Conservation (phyloP, 1,284 basidiomycete genomes). For the Cronartium ribicola region DNA sequence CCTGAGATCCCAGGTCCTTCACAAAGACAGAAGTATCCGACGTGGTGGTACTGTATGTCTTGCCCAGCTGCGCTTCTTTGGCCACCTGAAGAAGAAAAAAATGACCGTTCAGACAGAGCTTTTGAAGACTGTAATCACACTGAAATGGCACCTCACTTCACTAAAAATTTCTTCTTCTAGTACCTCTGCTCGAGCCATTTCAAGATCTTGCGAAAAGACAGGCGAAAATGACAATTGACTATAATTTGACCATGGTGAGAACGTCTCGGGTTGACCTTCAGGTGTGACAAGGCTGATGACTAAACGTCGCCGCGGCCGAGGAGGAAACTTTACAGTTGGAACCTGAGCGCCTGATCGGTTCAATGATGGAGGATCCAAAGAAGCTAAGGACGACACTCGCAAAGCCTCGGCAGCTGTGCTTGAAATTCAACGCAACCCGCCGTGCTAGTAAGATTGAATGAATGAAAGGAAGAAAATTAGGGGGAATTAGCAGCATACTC, state of each 20-base stretch:
- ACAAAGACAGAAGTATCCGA: slow-evolving; percentile 32
- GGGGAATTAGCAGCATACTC: background rate
- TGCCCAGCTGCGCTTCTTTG: slow-evolving; percentile 29
- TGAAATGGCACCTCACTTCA: slow-evolving; percentile 15
- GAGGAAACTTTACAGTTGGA: slow-evolving; percentile 23
- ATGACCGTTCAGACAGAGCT: slow-evolving; percentile 9
- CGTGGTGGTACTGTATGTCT: slow-evolving; percentile 14
- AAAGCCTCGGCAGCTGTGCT: slow-evolving; percentile 36
- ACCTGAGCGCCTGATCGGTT: background rate
- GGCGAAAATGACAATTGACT: slow-evolving; percentile 2
- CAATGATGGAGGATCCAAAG: slow-evolving; percentile 12
- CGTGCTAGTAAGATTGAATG: too few species aligned
- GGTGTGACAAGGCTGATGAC: slow-evolving; percentile 12
- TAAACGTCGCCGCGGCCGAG: slow-evolving; percentile 26
- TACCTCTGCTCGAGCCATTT: slow-evolving; percentile 30
- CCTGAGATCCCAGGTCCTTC: slow-evolving; percentile 22
- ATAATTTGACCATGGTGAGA: slow-evolving; percentile 30
- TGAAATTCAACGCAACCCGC: background rate
- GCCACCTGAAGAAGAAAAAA: slow-evolving; percentile 32
- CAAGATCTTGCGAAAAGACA: slow-evolving; percentile 10
- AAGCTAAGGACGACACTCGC: slow-evolving; percentile 38
- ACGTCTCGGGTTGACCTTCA: slow-evolving; percentile 11
- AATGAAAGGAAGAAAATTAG: background rate
- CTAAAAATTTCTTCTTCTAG: slow-evolving; percentile 41
- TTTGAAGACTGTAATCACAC: background rate